These are phyloP conservation scores for Lentinula boryana DNA, from an alignment of 768 basidiomycete species.

Conservation along the genomic window DNA sequence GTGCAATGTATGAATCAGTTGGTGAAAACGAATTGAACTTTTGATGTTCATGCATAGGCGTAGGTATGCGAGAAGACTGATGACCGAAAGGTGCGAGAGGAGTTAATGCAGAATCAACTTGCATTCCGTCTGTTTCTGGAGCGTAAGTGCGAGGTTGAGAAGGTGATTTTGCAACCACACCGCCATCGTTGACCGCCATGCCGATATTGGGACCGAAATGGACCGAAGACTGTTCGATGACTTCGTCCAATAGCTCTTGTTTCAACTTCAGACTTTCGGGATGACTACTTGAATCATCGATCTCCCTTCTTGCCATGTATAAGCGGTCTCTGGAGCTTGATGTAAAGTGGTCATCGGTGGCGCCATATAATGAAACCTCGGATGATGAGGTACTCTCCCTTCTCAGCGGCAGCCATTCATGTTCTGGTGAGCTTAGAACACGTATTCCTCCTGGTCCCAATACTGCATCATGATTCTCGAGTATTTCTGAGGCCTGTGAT, in stretches of 20 bases:
- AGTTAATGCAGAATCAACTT: background rate
- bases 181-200: no score
- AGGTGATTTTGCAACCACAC: no score
- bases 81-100: background rate
- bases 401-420: background rate
- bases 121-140: background rate
- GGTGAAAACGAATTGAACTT: background rate
- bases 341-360: background rate
- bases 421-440: slow-evolving; percentile 3
- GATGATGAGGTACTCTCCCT: background rate
- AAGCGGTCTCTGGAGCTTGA: background rate
- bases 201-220: no score
- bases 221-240: background rate
- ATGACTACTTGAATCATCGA: background rate
- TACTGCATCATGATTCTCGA: background rate
- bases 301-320: background rate
- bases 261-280: background rate
- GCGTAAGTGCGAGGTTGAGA: no score
- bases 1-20: background rate
- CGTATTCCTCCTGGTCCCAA: slow-evolving; percentile 4
- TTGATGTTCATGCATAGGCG: background rate
- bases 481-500: background rate
- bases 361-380: background rate
- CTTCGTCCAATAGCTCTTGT: background rate
- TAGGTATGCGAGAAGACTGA: background rate